Conservation (phyloP, 2,329 filamentous ascomycete genomes). For the Colletotrichum camelliae region DNA sequence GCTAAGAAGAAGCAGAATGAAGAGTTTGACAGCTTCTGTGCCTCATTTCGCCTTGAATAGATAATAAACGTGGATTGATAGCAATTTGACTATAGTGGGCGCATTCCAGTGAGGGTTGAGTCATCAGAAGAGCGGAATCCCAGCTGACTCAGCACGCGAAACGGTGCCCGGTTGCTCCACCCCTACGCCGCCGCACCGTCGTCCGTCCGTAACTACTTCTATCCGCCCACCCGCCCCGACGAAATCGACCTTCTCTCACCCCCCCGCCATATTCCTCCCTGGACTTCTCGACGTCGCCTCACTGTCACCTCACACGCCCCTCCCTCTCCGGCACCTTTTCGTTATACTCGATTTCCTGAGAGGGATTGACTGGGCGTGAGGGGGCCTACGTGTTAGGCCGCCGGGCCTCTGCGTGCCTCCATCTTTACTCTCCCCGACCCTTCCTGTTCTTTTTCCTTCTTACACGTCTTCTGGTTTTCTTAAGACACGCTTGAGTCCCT, state of each 20-base stretch:
- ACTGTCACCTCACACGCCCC: background rate
- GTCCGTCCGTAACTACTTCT: background rate
- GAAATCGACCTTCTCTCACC: background rate
- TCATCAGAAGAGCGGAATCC: background rate
- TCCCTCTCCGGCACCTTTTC: background rate
- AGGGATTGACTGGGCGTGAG: background rate
- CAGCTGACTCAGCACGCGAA: background rate
- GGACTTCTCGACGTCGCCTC: background rate
- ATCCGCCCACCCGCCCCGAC: background rate
- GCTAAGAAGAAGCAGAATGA: too few species aligned
- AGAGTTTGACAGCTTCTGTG: too few species aligned
- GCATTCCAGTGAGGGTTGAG: background rate
- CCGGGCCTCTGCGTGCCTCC: background rate
- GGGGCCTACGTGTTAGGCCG: background rate
- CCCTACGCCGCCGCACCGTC: background rate
- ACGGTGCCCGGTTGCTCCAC: background rate
- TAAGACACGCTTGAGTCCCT: background rate
- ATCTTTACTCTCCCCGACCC: background rate
- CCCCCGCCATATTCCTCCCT: background rate
- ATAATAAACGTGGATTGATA: too few species aligned
- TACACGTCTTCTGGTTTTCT: background rate
- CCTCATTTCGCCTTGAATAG: too few species aligned
- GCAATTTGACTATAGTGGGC: too few species aligned
- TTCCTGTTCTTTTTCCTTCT: background rate
- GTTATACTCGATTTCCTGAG: background rate